Conservation (phyloP, 257 asterid genomes). For the Ilex asprella region DNA sequence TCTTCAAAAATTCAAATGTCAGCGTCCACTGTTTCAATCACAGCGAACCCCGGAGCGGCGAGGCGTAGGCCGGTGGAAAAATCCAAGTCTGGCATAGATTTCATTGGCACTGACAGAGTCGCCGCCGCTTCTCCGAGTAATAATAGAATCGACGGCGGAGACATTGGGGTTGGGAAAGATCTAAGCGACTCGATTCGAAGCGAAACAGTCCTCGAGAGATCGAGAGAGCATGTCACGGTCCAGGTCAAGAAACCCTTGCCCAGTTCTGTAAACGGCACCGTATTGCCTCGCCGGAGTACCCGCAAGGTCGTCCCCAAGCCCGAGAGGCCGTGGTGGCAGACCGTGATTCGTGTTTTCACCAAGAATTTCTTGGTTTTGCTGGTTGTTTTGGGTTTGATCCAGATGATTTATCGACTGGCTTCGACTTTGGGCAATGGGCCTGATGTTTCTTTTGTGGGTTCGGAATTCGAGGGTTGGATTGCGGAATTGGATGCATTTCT, state of each 20-base stretch:
- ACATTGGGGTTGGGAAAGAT: conserved; percentile 22
- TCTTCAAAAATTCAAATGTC: conserved; percentile 34
- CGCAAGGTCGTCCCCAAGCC: conserved; percentile 29
- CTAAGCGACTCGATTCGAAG: conserved; percentile 8
- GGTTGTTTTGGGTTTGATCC: conserved; percentile 43
- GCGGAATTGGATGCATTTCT: conserved; percentile 53
- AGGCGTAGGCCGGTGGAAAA: conserved; percentile 68
- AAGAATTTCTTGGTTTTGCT: conserved; percentile 49
- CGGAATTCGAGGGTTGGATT: conserved; percentile 45
- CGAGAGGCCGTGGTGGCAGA: conserved; percentile 65
- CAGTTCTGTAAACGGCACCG: conserved; percentile 11
- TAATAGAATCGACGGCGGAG: conserved; percentile 31
- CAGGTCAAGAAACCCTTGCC: conserved; percentile 24
- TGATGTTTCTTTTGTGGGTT: conserved; percentile 26
- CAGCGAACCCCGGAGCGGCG: conserved; percentile 43
- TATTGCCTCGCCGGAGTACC: conserved; percentile 23
- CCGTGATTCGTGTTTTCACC: conserved; percentile 45
- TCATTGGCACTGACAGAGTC: conserved; percentile 21
- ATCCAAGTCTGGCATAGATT: conserved; percentile 30
- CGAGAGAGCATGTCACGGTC: too few species aligned
- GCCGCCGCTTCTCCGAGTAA: conserved; percentile 23
- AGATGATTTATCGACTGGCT: conserved; percentile 46
- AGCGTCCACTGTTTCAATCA: conserved; percentile 67
- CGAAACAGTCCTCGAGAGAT: not conserved
- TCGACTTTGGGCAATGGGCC: conserved; percentile 23